Evolutionary conservation across 352 stramenopile species (phyloP), one percentile per base, ranked within the genome.

Genomic region (Globisporangium camurandrum): DNA sequence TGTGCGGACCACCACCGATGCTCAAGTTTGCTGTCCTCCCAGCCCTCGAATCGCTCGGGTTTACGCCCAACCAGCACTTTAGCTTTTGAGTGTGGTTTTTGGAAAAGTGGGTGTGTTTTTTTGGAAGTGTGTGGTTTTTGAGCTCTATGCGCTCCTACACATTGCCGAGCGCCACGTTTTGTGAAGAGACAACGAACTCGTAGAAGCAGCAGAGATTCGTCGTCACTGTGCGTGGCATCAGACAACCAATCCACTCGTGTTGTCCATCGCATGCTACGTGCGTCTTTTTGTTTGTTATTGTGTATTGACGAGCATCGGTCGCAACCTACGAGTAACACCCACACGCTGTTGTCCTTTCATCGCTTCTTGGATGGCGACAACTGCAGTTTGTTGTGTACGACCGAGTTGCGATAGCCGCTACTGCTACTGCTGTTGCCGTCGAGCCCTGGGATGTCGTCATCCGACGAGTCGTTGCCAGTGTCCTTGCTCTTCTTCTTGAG

Each of bases 1-100:
- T 99, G 77, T 99, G 96, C 71, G 96, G 96, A 31, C 96, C 96
- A 27, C 96, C 96, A 43, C 92, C 95, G 17, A 99, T 99, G 97
- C 94, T 99, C 60, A 98, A 99, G 75, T 98, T 98, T 69, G 95
- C 95, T 9, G 98, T 97, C 53, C 63, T 97, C 28, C 95, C 95
- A 7, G 95, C 95, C 54, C 82, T 99, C 41, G 76, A 97, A 57
- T 83, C 96, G 60, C 73, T 98, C 43, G 95, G 95, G 41, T 98
- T 97, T 67, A 89, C 78, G 44, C 75, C 78, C 6, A 74, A 83
- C 61, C 80, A 88, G 69, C 71, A 90, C 62, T 94, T 94, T 56
- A 89, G 79, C 53, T 93, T 93, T 56, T 93, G 87, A 64, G 46
- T 46, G 44, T 9, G 30, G 28, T 38, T 56, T 53, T 20, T 17